Evolutionary conservation across 768 basidiomycete genomes (phyloP), one percentile per base, ranked within the genome.

Genomic region (Panaeolus cyanescens): DNA sequence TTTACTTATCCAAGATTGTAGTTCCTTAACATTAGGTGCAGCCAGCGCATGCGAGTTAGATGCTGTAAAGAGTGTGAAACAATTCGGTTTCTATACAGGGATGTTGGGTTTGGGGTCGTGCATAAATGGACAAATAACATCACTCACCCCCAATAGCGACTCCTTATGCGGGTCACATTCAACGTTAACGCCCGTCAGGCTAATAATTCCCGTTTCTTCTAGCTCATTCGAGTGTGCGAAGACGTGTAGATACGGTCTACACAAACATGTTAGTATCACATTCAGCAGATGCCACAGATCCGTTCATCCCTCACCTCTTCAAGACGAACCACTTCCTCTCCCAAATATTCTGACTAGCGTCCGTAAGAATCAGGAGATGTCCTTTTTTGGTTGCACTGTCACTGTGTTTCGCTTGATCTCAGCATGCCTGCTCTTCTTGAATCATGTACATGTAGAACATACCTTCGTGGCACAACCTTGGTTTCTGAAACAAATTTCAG

Each of bases 21-120:
- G 80, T 69, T 97, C 95, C 77, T 92, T 96, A 60, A 80, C 75
- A 68, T 81, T 92, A 2, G 89, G 85, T 32, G 95, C 93, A 8
- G 92, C 89, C 9, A 97, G 82, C 34, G 92, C 93, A 76, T 95
- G 90, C 25, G 95, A 95, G 73, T 97, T 96, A 7, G 92, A 92
- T 12, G 92, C 82, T 1, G 95, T 95, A 75, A 96, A 96, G 32
- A 97, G 83, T 12, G 93, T 95, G 75, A 97, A 96, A 13, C 89
- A 90, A 73, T 88, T 90, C 32, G 82, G 86, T 82, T 89, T 92
- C 95, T 95, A 70, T 31, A 28, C 54, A 20, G 31, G 37, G 37
- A 40, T 67, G 59, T 25, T 60, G 33, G 31, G 40, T 6, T 12
- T 30, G 30, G n/a, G 15, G 19, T 55, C 13, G 31, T 19, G 56